A percentile compares a stretch with the other conserved stretches of the same genome.
Evolutionary conservation across 2,329 filamentous ascomycete species (phyloP).

Genomic region (Calonectria pseudoturangicola): DNA sequence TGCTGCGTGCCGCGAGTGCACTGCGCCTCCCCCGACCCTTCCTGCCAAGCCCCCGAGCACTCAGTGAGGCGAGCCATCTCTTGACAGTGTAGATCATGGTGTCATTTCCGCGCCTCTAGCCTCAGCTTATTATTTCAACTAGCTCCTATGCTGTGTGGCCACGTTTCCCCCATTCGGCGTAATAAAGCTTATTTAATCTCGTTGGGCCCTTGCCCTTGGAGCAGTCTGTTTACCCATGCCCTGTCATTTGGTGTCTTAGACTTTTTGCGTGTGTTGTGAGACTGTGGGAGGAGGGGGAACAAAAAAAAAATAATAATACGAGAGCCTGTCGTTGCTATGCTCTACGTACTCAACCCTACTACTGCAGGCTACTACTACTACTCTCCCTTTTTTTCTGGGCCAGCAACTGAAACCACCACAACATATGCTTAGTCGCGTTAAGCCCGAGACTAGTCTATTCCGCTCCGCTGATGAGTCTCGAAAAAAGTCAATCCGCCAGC

Average conservation of each 20-base stretch:
- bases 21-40: slow-evolving; percentile 24
- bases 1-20: background rate
- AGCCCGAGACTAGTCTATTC: slow-evolving; percentile 24
- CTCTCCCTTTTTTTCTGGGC: background rate
- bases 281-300: background rate
- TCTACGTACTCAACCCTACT: too few species aligned
- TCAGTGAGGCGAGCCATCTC: slow-evolving; percentile 4
- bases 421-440: slow-evolving; percentile 8
- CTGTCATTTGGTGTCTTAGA: background rate
- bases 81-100: slow-evolving; percentile 19
- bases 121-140: slow-evolving; percentile 20
- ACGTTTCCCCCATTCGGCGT: slow-evolving; percentile 12
- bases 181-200: slow-evolving; percentile 17
- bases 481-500: slow-evolving; percentile 10
- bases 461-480: slow-evolving; percentile 4
- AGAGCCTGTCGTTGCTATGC: too few species aligned
- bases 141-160: slow-evolving; percentile 20
- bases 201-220: background rate
- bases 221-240: background rate
- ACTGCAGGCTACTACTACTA: too few species aligned
- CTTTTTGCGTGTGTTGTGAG: background rate
- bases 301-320: background rate
- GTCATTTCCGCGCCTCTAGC: slow-evolving; percentile 26
- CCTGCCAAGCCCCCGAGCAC: slow-evolving; percentile 23
- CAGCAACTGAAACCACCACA: slow-evolving; percentile 11